Percentiles rank a stretch among this genome's conserved stretches.
phyloP scores from a whole-genome alignment of 495 filamentous ascomycete genomes.

The Hyaloscypha bicolor region DNA sequence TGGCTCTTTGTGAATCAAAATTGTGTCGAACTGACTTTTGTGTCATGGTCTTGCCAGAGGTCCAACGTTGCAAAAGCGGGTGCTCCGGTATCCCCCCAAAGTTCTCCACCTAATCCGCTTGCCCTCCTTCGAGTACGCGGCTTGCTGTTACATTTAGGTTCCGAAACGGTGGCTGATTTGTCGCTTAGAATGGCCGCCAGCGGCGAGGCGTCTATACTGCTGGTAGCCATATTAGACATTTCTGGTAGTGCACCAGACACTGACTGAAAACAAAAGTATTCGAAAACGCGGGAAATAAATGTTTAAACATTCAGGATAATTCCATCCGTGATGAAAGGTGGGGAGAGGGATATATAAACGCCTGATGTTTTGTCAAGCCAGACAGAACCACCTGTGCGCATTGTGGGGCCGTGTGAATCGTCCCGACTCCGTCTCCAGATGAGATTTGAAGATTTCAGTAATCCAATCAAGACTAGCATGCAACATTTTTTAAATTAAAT shows the following conservation, averaged over 20 bases:
- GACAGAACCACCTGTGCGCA: background rate
- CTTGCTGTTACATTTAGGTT: background rate
- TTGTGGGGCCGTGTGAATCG: background rate
- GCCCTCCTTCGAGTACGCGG: background rate
- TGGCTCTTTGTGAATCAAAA: background rate
- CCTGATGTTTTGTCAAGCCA: background rate
- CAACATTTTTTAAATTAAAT: too few species aligned
- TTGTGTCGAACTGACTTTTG: background rate
- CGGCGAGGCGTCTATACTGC: background rate
- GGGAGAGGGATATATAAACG: background rate
- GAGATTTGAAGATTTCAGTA: background rate
- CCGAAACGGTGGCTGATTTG: background rate
- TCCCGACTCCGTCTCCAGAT: background rate
- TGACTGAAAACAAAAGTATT: background rate
- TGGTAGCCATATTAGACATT: background rate
- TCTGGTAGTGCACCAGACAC: background rate
- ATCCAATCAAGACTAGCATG: too few species aligned
- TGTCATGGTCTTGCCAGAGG: background rate
- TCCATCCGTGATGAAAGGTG: background rate
- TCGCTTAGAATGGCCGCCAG: background rate
- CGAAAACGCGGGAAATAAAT: background rate
- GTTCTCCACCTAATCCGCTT: background rate
- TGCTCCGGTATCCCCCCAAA: background rate
- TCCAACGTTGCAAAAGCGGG: background rate
- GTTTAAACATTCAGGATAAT: background rate